Evolutionary conservation across 2,329 filamentous ascomycete genomes (phyloP).

Genomic region (Fusarium ramigenum): DNA sequence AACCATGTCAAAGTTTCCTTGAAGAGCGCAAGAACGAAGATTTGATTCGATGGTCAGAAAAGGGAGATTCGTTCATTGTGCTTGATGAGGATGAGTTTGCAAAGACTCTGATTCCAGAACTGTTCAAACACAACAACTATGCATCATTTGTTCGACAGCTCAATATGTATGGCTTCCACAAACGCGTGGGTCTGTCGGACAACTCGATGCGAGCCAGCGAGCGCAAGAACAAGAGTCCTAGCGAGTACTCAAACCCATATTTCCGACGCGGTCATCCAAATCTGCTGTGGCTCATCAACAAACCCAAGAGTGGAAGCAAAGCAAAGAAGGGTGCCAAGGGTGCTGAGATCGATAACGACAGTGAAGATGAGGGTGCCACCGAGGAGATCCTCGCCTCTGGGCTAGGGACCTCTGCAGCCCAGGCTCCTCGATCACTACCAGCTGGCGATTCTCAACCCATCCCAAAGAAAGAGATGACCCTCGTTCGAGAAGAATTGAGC

Average conservation of each 20-base stretch:
- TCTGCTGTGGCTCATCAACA: conserved; percentile 94
- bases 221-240: conserved; percentile 96
- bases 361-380: conserved; percentile 61
- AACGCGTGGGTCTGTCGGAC: conserved; percentile 90
- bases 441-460: conserved; percentile 59
- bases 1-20: conserved; percentile 74
- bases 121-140: conserved; percentile 99
- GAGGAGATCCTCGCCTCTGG: conserved; percentile 51
- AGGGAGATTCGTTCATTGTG: conserved; percentile 95
- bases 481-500: conserved; percentile 81
- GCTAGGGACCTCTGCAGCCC: conserved; percentile 27
- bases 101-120: conserved; percentile 93
- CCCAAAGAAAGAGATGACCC: conserved; percentile 77
- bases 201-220: conserved; percentile 98
- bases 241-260: conserved; percentile 97
- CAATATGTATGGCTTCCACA: conserved; percentile 99
- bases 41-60: conserved; percentile 95
- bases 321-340: conserved; percentile 68
- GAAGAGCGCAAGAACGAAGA: conserved; percentile 94
- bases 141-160: conserved; percentile 94
- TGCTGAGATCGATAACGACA: conserved; percentile 76
- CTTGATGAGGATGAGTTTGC: conserved; percentile 98
- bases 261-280: conserved; percentile 94
- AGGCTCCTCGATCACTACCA: conserved; percentile 48
- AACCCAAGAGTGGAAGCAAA: conserved; percentile 80